Conservation (phyloP, 768 basidiomycete genomes). For the Suillus lakei region DNA sequence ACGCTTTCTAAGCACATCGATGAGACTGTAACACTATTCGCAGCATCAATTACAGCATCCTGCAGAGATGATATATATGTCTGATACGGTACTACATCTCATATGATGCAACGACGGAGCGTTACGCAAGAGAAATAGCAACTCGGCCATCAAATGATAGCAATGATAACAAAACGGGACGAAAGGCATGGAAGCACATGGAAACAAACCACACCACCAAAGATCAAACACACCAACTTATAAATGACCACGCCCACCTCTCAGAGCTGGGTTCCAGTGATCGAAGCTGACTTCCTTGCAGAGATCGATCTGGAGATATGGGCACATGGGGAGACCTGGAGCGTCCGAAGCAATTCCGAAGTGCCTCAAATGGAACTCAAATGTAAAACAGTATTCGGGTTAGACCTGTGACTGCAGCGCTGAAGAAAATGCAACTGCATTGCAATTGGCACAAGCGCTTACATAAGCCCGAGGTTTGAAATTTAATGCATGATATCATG, state of each 20-base stretch:
- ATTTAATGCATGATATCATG: too few species aligned
- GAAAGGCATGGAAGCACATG: not conserved
- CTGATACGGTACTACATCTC: not conserved
- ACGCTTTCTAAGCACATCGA: too few species aligned
- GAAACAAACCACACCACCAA: not conserved
- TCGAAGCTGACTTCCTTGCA: not conserved
- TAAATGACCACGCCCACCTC: not conserved
- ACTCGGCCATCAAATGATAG: not conserved
- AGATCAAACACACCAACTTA: not conserved
- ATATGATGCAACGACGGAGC: not conserved
- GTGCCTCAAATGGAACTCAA: not conserved
- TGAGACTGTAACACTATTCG: not conserved
- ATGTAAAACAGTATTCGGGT: not conserved
- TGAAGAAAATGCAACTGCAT: not conserved
- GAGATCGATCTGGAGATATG: not conserved
- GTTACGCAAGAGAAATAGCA: not conserved
- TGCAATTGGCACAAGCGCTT: not conserved
- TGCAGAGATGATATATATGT: not conserved
- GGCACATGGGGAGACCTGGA: not conserved
- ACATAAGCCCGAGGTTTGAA: not conserved
- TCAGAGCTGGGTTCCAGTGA: not conserved
- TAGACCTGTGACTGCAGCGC: not conserved
- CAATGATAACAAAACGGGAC: not conserved
- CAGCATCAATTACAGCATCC: not conserved
- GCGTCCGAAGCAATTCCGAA: not conserved